Evolutionary conservation across 2,329 filamentous ascomycete species (phyloP), one percentile per base, ranked within the genome.

Genomic region (Trichoderma endophyticum): DNA sequence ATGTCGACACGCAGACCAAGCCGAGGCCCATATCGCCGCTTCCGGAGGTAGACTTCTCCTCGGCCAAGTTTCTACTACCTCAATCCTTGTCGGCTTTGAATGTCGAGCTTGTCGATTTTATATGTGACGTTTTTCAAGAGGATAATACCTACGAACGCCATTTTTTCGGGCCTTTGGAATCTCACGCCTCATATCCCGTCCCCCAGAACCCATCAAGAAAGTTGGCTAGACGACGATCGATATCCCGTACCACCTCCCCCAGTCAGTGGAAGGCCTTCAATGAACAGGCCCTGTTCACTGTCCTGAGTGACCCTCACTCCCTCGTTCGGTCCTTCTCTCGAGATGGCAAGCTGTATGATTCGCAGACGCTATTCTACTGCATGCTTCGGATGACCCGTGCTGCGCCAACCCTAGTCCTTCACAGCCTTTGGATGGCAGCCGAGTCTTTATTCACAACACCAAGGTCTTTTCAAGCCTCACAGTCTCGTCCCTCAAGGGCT

Each of bases 341-440:
- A 57, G 82, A 86, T 12, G 85, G 84, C 12, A 83, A 85, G 59
- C 78, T 89, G 1, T 84, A 88, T 70, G 88, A 91, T 77, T 90
- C 89, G 1, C 88, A 89, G 66, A 88, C 86, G 15, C 80, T 90
- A 1, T 91, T 87, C 88, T 90, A 89, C 76, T 88, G 86, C 76
- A 89, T 90, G 84, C 80, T 90, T 70, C 86, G 87, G 71, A 81
- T 91, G 79, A 89, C 86, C 6, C 83, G 88, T 63, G 84, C 86
- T 56, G 84, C 86, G 18, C 87, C 89, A 5, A 87, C 82, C 61
- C 78, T 91, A 24, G 88, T 91, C 2, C 86, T 91, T 66, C 87
- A 91, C 76, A 90, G 88, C 75, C 82, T 92, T 6, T 92, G 90
- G 90, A 83, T 88, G 74, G 88, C 88, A 6, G 84, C 89, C 1